These are phyloP conservation scores for Dothistroma pini DNA, from an alignment of 2,329 filamentous ascomycete species.

Conservation along the genomic window DNA sequence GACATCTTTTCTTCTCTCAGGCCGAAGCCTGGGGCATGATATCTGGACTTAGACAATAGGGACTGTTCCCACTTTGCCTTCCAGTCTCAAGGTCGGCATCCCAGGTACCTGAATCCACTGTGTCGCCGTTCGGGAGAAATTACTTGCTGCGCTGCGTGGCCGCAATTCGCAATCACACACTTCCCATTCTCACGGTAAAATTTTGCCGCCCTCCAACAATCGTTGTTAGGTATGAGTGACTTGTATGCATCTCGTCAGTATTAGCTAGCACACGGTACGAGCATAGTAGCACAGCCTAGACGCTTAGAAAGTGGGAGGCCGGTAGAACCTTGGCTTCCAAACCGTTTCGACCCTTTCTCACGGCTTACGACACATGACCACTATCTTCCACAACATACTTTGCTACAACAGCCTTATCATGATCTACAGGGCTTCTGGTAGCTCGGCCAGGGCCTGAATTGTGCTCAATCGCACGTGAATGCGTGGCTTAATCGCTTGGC, in stretches of 20 bases:
- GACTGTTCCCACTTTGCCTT: too few species aligned
- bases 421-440: background rate
- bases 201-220: background rate
- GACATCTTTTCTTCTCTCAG: too few species aligned
- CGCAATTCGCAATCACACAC: too few species aligned
- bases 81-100: too few species aligned
- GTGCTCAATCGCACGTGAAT: slow-evolving; percentile 6
- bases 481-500: slow-evolving; percentile 6
- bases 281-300: slow-evolving; percentile 1
- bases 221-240: background rate
- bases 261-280: background rate
- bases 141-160: too few species aligned
- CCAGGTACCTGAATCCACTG: too few species aligned
- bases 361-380: background rate
- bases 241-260: background rate
- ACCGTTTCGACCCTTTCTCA: background rate
- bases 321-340: slow-evolving; percentile 4
- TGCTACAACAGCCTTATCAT: background rate
- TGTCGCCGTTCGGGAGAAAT: too few species aligned
- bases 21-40: too few species aligned
- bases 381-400: too few species aligned
- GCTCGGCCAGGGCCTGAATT: background rate
- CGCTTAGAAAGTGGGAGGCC: slow-evolving; percentile 8
- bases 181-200: background rate
- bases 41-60: too few species aligned